Base-by-base conservation (phyloP, 352 stramenopile genomes). In the Albugo candida region DNA sequence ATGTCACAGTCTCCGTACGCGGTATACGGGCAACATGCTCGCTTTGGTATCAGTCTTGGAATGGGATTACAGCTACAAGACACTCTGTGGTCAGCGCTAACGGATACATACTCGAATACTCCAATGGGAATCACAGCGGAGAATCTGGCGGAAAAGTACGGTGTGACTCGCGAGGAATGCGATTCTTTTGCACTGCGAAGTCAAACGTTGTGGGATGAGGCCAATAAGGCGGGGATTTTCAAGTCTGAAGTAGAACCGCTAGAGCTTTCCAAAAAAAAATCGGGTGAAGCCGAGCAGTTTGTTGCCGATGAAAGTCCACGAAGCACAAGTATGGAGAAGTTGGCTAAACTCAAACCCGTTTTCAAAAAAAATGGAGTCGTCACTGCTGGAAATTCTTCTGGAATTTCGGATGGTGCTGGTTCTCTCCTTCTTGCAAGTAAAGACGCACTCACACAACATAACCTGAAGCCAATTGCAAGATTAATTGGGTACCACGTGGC, bases 71-170 rank as follows among this genome's bases (percentile, higher is more conserved):
- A 95, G 52, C 67, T 98, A 54, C 70, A 95, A 54, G 94, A 98
- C 67, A 84, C 79, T 45, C 69, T 99, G 19, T 98, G 94, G 94
- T 87, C 94, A 53, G 93, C 89, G 36, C 67, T 99, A 5, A 98
- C 93, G 11, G 94, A 99, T 70, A 84, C 79, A 48, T 83, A 97
- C 66, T 73, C 73, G 36, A 84, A 92, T 49, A 92, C 84, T 49
- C 91, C 94, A 1, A 99, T 99, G 95, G 95, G 92, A 41, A 86
- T 98, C 53, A 99, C 95, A 44, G 93, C 93, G 24, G 95, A 99
- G 57, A 99, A 98, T 68, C 58, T 99, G n/a, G 94, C 86, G 0
- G 84, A 83, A 39, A 82, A 98, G 65, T 94, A 97, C 68, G 63
- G 58, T 42, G 96, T 98, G 61, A 82, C 79, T 37, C 74, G 92